Percentiles rank a stretch among this genome's conserved stretches.
These are phyloP conservation scores for Aphanomyces stellatus DNA, from an alignment of 352 stramenopile genomes.

Conservation along the genomic window DNA sequence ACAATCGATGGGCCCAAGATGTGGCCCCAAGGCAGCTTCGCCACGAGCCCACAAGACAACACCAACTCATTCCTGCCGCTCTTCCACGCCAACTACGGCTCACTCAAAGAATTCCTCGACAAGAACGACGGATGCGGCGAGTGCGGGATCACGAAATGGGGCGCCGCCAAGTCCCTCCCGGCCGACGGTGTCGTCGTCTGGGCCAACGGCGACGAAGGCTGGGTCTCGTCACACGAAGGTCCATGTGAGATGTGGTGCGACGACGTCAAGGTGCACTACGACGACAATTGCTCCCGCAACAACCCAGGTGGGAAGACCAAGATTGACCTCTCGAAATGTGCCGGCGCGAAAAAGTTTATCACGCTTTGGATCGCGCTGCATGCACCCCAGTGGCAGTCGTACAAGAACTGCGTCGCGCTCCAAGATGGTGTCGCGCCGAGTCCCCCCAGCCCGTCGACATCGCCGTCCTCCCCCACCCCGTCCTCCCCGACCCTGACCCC, in stretches of 20 bases:
- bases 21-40: not conserved
- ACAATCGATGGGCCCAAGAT: not conserved
- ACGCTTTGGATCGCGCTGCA: slow-evolving; percentile 37
- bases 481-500: not conserved
- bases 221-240: slow-evolving; percentile 22
- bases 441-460: not conserved
- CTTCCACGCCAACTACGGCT: not conserved
- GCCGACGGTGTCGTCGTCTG: slow-evolving; percentile 21
- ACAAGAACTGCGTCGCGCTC: slow-evolving; percentile 32
- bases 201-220: slow-evolving; percentile 24
- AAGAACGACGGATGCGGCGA: not conserved
- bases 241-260: slow-evolving; percentile 17
- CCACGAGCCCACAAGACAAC: not conserved
- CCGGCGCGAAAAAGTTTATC: slow-evolving; percentile 29
- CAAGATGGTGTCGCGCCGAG: not conserved
- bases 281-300: not conserved
- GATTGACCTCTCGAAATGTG: slow-evolving; percentile 18
- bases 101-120: not conserved
- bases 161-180: slow-evolving; percentile 16
- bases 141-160: slow-evolving; percentile 15
- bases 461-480: not conserved
- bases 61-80: not conserved
- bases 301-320: not conserved
- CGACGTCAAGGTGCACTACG: not conserved
- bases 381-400: slow-evolving; percentile 36